These are phyloP conservation scores for Coprinopsis sp. DNA, from an alignment of 768 basidiomycete genomes.

Conservation along the genomic window DNA sequence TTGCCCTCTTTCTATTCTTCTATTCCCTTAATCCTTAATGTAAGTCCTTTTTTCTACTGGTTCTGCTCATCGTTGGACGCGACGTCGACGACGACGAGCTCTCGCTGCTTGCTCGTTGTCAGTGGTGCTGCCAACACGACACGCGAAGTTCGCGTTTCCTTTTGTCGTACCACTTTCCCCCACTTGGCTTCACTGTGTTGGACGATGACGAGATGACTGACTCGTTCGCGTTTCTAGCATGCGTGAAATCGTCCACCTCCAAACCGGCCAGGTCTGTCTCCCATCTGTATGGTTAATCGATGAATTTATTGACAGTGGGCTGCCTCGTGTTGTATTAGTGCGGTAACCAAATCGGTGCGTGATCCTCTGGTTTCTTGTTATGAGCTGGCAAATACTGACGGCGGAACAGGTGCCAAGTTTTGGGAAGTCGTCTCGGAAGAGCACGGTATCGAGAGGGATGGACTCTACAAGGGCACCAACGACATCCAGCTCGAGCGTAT, in stretches of 20 bases:
- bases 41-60: slow-evolving; percentile 31
- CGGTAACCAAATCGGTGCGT: slow-evolving; percentile 97
- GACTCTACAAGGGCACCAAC: slow-evolving; percentile 88
- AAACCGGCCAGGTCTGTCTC: slow-evolving; percentile 89
- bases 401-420: slow-evolving; percentile 76
- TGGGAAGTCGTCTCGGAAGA: slow-evolving; percentile 99
- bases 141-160: slow-evolving; percentile 32
- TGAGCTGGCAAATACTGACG: slow-evolving; percentile 2
- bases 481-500: slow-evolving; percentile 97
- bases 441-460: slow-evolving; percentile 93
- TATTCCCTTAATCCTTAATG: slow-evolving; percentile 35
- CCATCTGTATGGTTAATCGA: slow-evolving; percentile 16
- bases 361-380: slow-evolving; percentile 13
- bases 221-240: slow-evolving; percentile 56
- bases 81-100: slow-evolving; percentile 14
- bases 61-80: slow-evolving; percentile 16
- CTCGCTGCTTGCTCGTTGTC: background rate
- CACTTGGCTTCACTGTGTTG: slow-evolving; percentile 12
- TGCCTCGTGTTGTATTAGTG: slow-evolving; percentile 48
- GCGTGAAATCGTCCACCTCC: slow-evolving; percentile 99
- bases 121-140: slow-evolving; percentile 10
- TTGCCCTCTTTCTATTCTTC: slow-evolving; percentile 29
- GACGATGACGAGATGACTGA: slow-evolving; percentile 23
- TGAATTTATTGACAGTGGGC: slow-evolving; percentile 16
- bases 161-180: slow-evolving; percentile 45